A percentile compares a stretch with the other conserved stretches of the same genome.
phyloP scores from a whole-genome alignment of 305 asterid species.

The Lippia alba region DNA sequence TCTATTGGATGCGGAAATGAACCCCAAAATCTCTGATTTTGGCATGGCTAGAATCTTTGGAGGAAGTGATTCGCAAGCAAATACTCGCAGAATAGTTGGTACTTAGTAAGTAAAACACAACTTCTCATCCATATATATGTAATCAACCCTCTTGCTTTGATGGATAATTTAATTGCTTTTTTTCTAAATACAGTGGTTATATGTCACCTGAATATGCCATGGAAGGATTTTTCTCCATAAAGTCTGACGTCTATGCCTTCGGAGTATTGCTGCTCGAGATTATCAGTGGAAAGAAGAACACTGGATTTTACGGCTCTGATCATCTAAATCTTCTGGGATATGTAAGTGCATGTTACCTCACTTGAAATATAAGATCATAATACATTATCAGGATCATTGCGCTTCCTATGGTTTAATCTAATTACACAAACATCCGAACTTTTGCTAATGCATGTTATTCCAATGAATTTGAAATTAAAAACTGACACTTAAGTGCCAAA shows the following conservation, averaged over 20 bases:
- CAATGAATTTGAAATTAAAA: too few relatives aligned
- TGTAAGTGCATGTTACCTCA: slow-evolving; percentile 28
- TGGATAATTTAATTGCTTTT: neutral
- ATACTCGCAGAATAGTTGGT: slow-evolving; percentile 26
- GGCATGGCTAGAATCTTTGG: too few relatives aligned
- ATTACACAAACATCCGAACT: too few relatives aligned
- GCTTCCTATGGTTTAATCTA: too few relatives aligned
- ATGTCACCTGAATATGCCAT: slow-evolving; percentile 37
- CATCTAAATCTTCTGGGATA: slow-evolving; percentile 34
- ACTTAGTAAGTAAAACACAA: slow-evolving; percentile 37
- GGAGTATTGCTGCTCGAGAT: slow-evolving; percentile 39
- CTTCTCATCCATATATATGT: neutral
- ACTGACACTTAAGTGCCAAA: too few relatives aligned
- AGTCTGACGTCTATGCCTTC: slow-evolving; percentile 36
- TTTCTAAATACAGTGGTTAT: slow-evolving; percentile 20
- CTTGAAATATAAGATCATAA: too few relatives aligned
- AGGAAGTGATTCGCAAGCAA: too few relatives aligned
- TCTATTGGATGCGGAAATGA: too few relatives aligned
- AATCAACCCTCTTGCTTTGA: too few relatives aligned
- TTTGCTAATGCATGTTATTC: too few relatives aligned
- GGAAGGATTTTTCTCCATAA: slow-evolving; percentile 34
- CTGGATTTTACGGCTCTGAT: slow-evolving; percentile 24
- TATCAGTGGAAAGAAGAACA: slow-evolving; percentile 29
- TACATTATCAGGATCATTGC: too few relatives aligned
- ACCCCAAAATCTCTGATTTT: too few relatives aligned